Percentiles rank a stretch among this genome's conserved stretches.
These are phyloP conservation scores for Ceratocystis lukuohia DNA, from an alignment of 2,329 filamentous ascomycete species.

Conservation along the genomic window DNA sequence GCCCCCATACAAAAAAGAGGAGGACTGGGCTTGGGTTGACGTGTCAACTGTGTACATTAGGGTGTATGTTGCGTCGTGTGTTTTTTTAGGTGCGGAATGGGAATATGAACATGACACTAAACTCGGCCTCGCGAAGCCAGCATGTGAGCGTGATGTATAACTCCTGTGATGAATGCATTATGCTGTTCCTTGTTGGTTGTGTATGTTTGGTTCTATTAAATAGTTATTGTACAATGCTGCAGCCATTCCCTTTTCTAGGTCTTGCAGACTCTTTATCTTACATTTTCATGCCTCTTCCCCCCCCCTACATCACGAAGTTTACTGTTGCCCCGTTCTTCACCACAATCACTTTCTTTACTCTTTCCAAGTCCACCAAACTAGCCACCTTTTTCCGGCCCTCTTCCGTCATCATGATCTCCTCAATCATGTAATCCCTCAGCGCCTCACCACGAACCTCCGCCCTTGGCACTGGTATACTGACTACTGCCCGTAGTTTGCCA, in stretches of 20 bases:
- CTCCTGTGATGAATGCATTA: too few species aligned
- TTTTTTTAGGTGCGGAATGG: conserved; percentile 14
- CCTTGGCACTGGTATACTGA: conserved; percentile 45
- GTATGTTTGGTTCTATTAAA: background rate
- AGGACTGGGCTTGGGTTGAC: conserved; percentile 5
- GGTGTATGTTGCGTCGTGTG: conserved; percentile 6
- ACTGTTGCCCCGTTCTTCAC: conserved; percentile 54
- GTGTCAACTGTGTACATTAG: conserved; percentile 19
- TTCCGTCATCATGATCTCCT: conserved; percentile 45
- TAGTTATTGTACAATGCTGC: conserved; percentile 4
- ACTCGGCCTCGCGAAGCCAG: background rate
- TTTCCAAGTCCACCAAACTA: conserved; percentile 33
- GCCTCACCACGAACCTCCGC: conserved; percentile 25
- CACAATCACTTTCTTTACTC: conserved; percentile 52
- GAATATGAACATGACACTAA: conserved; percentile 16
- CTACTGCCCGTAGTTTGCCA: conserved; percentile 58
- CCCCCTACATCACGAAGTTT: conserved; percentile 53
- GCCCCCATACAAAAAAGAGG: conserved; percentile 6
- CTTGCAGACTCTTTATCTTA: background rate
- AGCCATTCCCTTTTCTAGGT: too few species aligned
- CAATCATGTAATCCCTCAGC: conserved; percentile 47
- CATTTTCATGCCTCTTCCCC: background rate
- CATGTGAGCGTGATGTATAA: background rate
- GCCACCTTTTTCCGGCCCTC: conserved; percentile 44
- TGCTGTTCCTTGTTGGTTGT: too few species aligned